Evolutionary conservation across 2,329 filamentous ascomycete genomes (phyloP).

Genomic region (Tolypocladium endophyticum): DNA sequence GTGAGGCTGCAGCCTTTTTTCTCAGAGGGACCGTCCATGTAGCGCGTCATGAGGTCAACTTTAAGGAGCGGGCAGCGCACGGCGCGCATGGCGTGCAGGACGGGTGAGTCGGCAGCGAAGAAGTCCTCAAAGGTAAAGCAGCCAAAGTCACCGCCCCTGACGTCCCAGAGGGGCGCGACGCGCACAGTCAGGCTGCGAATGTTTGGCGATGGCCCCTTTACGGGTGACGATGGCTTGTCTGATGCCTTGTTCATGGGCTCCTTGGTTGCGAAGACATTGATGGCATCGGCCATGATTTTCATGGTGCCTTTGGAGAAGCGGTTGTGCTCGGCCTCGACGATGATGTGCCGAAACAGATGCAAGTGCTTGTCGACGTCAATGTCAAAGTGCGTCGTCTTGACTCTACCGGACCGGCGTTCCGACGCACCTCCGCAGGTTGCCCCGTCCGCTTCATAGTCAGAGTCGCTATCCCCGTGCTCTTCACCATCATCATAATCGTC

Average conservation of each 20-base stretch:
- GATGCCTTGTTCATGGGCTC: neutral
- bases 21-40: neutral
- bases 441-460: slow-evolving; percentile 6
- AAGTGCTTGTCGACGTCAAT: slow-evolving; percentile 25
- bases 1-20: slow-evolving; percentile 3
- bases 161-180: slow-evolving; percentile 18
- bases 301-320: slow-evolving; percentile 17
- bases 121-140: slow-evolving; percentile 25
- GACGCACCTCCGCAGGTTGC: neutral
- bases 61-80: slow-evolving; percentile 25
- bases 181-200: slow-evolving; percentile 33
- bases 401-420: neutral
- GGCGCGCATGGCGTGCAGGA: slow-evolving; percentile 18
- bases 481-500: slow-evolving; percentile 5
- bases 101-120: slow-evolving; percentile 16
- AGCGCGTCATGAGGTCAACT: slow-evolving; percentile 20
- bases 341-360: slow-evolving; percentile 28
- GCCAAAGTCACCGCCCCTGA: neutral
- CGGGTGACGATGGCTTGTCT: too few species aligned
- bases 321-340: slow-evolving; percentile 31
- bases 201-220: slow-evolving; percentile 7
- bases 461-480: slow-evolving; percentile 1
- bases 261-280: slow-evolving; percentile 22
- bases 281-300: slow-evolving; percentile 22
- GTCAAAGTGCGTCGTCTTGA: neutral